Conservation (phyloP, 2,329 filamentous ascomycete species). For the Ophiosphaerella narmari region DNA sequence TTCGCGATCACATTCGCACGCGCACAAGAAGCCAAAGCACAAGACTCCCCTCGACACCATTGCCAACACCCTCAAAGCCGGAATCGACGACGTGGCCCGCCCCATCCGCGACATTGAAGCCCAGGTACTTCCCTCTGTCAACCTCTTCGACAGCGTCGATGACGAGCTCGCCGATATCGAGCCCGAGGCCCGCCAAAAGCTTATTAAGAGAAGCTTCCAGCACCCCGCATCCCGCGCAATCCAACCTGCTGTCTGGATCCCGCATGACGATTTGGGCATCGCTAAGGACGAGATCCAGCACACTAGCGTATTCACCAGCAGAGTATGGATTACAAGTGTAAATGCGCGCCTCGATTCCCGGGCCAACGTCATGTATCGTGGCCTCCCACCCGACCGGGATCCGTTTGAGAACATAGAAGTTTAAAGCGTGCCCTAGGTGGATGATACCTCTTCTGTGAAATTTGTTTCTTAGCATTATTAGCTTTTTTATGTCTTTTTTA, state of each 20-base stretch:
- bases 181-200: slow-evolving; percentile 81
- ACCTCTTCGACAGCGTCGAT: slow-evolving; percentile 83
- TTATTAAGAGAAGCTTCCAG: slow-evolving; percentile 87
- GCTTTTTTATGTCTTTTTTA: too few species aligned
- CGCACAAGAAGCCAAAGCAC: slow-evolving; percentile 23
- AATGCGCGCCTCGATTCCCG: slow-evolving; percentile 86
- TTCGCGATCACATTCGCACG: slow-evolving; percentile 24
- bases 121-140: slow-evolving; percentile 69
- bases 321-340: slow-evolving; percentile 92
- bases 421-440: slow-evolving; percentile 7
- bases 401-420: slow-evolving; percentile 48
- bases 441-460: background rate
- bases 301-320: slow-evolving; percentile 72
- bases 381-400: slow-evolving; percentile 77
- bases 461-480: too few species aligned
- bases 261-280: slow-evolving; percentile 84
- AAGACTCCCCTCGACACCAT: slow-evolving; percentile 36
- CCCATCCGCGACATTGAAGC: slow-evolving; percentile 43
- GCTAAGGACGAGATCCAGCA: slow-evolving; percentile 87
- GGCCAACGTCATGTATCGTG: slow-evolving; percentile 79
- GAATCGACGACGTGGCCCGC: slow-evolving; percentile 33
- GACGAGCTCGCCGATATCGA: slow-evolving; percentile 95
- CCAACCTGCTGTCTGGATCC: slow-evolving; percentile 91
- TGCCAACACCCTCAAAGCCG: slow-evolving; percentile 30
- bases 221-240: slow-evolving; percentile 84